phyloP scores from a whole-genome alignment of 208 protist genomes.

The Leishmania tropica region DNA sequence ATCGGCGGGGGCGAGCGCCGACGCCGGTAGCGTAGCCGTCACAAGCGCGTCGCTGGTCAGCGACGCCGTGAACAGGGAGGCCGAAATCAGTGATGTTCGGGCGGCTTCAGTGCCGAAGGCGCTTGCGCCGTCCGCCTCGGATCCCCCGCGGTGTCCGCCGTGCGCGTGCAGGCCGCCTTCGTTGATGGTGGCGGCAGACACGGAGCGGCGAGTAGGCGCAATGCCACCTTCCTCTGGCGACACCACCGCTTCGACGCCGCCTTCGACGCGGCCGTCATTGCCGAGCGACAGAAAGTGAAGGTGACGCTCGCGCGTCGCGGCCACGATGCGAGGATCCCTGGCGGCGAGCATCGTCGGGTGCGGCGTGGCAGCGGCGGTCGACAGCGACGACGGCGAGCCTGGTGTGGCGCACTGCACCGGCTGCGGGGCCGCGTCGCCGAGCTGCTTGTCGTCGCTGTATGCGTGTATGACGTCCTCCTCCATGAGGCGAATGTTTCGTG shows the following conservation, averaged over 20 bases:
- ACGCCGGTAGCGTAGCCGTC: neutral
- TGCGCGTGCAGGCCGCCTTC: neutral
- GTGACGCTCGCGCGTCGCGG: constrained; percentile 50
- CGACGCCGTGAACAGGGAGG: constrained; percentile 19
- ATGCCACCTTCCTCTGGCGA: constrained; percentile 65
- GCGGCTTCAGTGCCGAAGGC: neutral
- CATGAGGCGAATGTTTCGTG: constrained; percentile 70
- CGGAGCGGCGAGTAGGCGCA: constrained; percentile 10
- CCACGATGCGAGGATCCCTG: constrained; percentile 17
- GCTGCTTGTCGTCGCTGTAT: constrained; percentile 34
- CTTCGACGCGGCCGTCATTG: constrained; percentile 72
- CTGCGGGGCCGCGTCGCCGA: neutral
- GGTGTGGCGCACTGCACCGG: neutral
- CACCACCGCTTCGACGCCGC: constrained; percentile 47
- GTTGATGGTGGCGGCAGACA: neutral
- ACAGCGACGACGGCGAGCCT: neutral
- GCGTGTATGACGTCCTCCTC: constrained; percentile 67
- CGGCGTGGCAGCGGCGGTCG: neutral
- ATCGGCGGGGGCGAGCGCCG: neutral
- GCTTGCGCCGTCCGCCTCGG: neutral
- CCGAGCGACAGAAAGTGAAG: constrained; percentile 53
- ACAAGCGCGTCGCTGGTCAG: constrained; percentile 9
- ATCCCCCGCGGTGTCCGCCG: neutral
- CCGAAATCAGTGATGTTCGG: constrained; percentile 9
- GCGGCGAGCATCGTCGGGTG: constrained; percentile 19